Base-by-base conservation (phyloP, 352 stramenopile species). In the Phytophthora agathidicida region DNA sequence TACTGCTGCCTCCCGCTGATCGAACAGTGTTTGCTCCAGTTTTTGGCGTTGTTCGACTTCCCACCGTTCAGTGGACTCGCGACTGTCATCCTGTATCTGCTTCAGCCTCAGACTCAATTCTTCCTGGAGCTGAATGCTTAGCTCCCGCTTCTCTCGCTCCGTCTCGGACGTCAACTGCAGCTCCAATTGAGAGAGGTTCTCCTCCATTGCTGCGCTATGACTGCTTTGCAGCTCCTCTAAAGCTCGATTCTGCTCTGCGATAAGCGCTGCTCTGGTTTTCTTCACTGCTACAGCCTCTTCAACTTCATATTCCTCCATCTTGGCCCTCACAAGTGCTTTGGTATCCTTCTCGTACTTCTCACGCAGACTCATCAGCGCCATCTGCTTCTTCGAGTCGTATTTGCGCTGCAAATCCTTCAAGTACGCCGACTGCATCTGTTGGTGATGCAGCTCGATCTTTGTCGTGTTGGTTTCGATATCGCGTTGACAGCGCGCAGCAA, bases 311-410 rank as follows among this genome's bases (percentile, higher is more conserved):
- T 71, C 57, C 37, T 82, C 74, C 70, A 80, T 82, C 23, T 69
- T 74, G 3, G 39, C 24, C 14, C 65, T 50, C 10, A 90, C 70
- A 5, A 74, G 51, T 2, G 68, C 37, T 28, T 86, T 83, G 2
- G 77, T 85, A 27, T 89, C 73, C 16, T 52, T 64, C 35, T 90
- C 78, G 42, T 71, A 77, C n/a, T 65, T 60, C 17, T 86, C 79
- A 33, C 72, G 75, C 23, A 88, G 33, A 8, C 48, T 37, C 33
- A 88, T 58, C 3, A 89, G 42, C 23, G 65, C 50, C 65, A 88
- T 65, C 24, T 80, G 73, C 46, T 86, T 84, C 48, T 82, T 86
- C 6, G 77, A 88, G 33, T 85, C 73, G 30, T 80, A 89, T 52
- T 86, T 84, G 36, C 75, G 77, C 51, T 80, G 70, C 24, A 89